phyloP scores from a whole-genome alignment of 1,139 yeast genomes.

The Magnusiomyces sp. region DNA sequence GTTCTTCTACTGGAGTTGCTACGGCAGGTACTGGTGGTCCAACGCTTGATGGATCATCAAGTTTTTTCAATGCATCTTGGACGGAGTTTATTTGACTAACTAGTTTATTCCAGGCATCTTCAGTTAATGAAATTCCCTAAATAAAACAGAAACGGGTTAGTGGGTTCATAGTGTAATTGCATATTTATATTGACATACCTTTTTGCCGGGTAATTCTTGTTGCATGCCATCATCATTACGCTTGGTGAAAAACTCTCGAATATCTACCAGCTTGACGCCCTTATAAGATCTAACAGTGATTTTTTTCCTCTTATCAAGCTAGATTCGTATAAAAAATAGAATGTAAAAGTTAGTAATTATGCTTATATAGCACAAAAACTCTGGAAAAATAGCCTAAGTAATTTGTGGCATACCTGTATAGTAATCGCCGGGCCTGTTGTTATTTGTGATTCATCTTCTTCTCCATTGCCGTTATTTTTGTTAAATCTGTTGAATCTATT shows the following conservation, averaged over 20 bases:
- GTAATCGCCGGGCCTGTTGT: constrained; percentile 10
- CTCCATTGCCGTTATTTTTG: constrained; percentile 4
- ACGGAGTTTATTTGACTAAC: constrained; percentile 47
- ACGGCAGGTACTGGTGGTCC: constrained; percentile 1
- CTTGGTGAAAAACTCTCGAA: constrained; percentile 70
- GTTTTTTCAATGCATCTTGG: constrained; percentile 45
- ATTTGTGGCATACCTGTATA: constrained; percentile 8
- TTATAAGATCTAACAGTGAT: constrained; percentile 67
- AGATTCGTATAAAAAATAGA: not conserved
- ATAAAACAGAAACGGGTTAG: not conserved
- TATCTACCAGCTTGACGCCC: constrained; percentile 58
- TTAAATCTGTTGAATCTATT: constrained; percentile 2
- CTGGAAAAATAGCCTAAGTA: too few relatives aligned
- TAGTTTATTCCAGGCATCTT: constrained; percentile 56
- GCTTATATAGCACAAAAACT: too few relatives aligned
- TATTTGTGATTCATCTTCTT: constrained; percentile 3
- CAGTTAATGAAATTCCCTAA: constrained; percentile 66
- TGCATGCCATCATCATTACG: constrained; percentile 37
- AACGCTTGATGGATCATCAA: constrained; percentile 11
- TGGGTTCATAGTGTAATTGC: not conserved
- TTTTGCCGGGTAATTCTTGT: constrained; percentile 63
- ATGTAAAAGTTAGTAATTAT: too few relatives aligned
- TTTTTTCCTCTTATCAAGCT: constrained; percentile 60
- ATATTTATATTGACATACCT: constrained; percentile 30
- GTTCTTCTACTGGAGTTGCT: not conserved